These are phyloP conservation scores for Fusarium sp. DNA, from an alignment of 2,329 filamentous ascomycete species.

Conservation along the genomic window DNA sequence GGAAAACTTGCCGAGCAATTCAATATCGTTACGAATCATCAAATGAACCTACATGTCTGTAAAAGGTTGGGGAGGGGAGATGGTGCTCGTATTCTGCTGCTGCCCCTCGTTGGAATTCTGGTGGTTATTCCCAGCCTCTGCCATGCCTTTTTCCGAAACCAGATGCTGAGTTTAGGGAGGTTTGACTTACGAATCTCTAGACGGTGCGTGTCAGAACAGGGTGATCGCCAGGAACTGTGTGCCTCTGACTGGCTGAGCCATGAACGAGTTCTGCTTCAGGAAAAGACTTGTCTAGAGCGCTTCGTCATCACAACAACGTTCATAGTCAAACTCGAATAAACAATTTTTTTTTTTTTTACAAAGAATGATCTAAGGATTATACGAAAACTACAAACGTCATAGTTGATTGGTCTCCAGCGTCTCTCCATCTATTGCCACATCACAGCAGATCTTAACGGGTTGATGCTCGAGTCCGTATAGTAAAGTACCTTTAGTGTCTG, in stretches of 20 bases:
- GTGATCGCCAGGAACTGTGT: conserved; percentile 30
- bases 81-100: conserved; percentile 1
- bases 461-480: not conserved
- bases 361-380: conserved; percentile 5
- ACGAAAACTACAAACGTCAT: conserved; percentile 25
- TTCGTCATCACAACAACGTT: conserved; percentile 15
- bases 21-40: not conserved
- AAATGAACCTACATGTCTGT: not conserved
- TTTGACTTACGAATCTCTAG: conserved; percentile 12
- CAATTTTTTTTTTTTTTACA: not conserved
- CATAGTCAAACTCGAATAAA: not conserved
- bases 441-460: conserved; percentile 24
- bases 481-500: not conserved
- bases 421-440: conserved; percentile 20
- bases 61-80: not conserved
- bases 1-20: conserved; percentile 16
- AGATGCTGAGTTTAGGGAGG: not conserved
- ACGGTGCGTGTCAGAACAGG: conserved; percentile 28
- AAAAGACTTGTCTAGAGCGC: conserved; percentile 22
- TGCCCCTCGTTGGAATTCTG: conserved; percentile 12
- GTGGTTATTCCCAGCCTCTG: conserved; percentile 6
- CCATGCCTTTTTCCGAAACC: conserved; percentile 13
- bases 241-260: conserved; percentile 14
- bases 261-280: conserved; percentile 9
- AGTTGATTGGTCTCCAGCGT: not conserved